Conservation (phyloP, 176 grass and related monocot genomes). For the Leersia perrieri region DNA sequence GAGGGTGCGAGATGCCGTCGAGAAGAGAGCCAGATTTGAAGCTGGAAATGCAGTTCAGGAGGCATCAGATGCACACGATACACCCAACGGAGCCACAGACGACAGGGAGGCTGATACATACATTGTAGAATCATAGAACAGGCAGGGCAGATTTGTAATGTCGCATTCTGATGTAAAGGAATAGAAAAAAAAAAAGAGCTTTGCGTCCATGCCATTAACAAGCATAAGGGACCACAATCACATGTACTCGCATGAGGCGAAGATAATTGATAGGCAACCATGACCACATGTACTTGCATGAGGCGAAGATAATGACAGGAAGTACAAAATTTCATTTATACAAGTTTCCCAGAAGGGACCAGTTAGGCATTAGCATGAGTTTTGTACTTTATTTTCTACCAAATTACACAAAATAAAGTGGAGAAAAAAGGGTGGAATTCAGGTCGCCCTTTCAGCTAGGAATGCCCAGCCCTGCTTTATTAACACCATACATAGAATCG, state of each 20-base stretch:
- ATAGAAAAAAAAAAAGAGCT: neutral
- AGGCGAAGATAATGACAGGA: neutral
- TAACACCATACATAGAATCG: conserved; percentile 22
- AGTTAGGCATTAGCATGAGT: conserved; percentile 7
- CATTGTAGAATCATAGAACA: too few species aligned
- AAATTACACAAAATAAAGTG: conserved; percentile 14
- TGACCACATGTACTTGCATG: too few species aligned
- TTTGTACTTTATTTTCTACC: conserved; percentile 25
- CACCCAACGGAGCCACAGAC: neutral
- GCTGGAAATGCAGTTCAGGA: conserved; percentile 31
- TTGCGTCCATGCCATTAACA: neutral
- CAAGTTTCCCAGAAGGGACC: neutral
- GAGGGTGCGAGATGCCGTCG: conserved; percentile 60
- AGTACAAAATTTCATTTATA: conserved; percentile 34
- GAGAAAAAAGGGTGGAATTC: neutral
- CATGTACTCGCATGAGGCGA: neutral
- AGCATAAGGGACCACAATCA: neutral
- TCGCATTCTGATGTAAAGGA: neutral
- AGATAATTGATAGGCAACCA: neutral
- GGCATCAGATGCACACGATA: neutral
- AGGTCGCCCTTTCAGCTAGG: conserved; percentile 16
- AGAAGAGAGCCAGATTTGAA: conserved; percentile 77
- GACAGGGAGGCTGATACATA: neutral
- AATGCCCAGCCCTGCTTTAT: conserved; percentile 37
- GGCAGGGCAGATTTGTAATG: neutral